Base-by-base conservation (phyloP, 441 rosid species). In the Populus hybrid region DNA sequence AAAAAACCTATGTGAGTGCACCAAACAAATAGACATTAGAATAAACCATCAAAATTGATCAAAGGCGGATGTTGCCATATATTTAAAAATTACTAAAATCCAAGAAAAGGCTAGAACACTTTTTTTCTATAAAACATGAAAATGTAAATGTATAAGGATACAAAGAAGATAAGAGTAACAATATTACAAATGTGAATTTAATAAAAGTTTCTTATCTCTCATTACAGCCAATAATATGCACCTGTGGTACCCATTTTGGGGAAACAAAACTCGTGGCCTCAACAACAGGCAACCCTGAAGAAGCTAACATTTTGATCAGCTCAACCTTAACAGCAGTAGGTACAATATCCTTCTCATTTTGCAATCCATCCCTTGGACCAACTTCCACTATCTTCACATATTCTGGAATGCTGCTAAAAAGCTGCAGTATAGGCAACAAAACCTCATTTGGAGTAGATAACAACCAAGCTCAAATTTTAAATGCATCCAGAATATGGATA, bases 231-330 rank as follows among this genome's bases (percentile, higher is more conserved):
- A 46, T 46, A 12, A 5, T 12, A 42, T 38, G 57, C 87, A 95
- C 99, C 97, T 92, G 98, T 67, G 98, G 98, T 83, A 94, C 97
- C 98, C 97, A 95, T 86, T 94, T 95, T 9, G 98, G 99, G 28
- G 99, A 95, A 72, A 95, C 99, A 87, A 95, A 95, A 86, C 99
- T 92, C 79, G 99, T 94, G 80, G 97, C 97, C 85, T 95, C 99
- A 46, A 95, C 97, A 30, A 94, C 99, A 2, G 91, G 80, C 84
- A 95, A 83, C 50, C 99, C 98, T 65, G 90, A 81, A 78, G 95
- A 87, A 16, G 91, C 93, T 50, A 95, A 80, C 85, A 90, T 90
- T 67, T 59, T 86, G 82, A 95, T 94, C 83, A 95, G 83, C 86
- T 95, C 99, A 78, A 95, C 87, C 89, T 95, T 94, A 12, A 92